Base-by-base conservation (phyloP, 768 basidiomycete species). In the Mycena polygramma region DNA sequence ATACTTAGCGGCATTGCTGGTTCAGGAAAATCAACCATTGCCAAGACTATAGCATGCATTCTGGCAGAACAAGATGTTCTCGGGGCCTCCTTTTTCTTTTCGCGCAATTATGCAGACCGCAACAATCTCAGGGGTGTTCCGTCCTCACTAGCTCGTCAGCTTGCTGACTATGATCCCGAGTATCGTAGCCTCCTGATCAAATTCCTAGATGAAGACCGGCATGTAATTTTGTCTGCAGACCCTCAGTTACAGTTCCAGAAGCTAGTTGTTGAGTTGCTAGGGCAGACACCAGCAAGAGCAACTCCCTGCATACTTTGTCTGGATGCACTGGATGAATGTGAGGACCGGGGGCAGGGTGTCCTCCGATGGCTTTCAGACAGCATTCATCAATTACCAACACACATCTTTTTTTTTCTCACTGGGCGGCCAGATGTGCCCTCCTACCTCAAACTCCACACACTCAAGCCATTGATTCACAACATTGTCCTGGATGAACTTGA, bases 31-130 rank as follows among this genome's bases (percentile, higher is more conserved):
- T 69, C 66, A 13, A 67, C 70, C 6, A 68, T 66, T 24, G 54
- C 64, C 17, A 71, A 61, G 37, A 62, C 14, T 35, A 41, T 67
- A 36, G 64, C 66, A 19, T 36, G 19, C 22, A 20, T 54, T 15
- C 54, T 69, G 13, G 68, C 55, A 0, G 57, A 62, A 41, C 2
- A 35, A 53, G 17, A 24, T 11, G 8, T 4, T 8, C 11, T 55
- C 59, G 24, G 68, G 24, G 68, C 68, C 2, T 69, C 68, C 4
- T 69, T 69, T 20, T 69, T 69, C 68, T 69, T 69, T 39, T 69
- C 68, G 4, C 14, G 35, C 8, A 17, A 48, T n/a, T 63, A 63
- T 35, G 26, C 45, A 39, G 68, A 57, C 0, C 61, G 68, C 11
- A 54, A 37, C 2, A n/a, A 51, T 3, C 26, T 55, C 19, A 6